A percentile compares a stretch with the other conserved stretches of the same genome.
These are phyloP conservation scores for Quercus suber DNA, from an alignment of 306 rosid genomes.

Conservation along the genomic window DNA sequence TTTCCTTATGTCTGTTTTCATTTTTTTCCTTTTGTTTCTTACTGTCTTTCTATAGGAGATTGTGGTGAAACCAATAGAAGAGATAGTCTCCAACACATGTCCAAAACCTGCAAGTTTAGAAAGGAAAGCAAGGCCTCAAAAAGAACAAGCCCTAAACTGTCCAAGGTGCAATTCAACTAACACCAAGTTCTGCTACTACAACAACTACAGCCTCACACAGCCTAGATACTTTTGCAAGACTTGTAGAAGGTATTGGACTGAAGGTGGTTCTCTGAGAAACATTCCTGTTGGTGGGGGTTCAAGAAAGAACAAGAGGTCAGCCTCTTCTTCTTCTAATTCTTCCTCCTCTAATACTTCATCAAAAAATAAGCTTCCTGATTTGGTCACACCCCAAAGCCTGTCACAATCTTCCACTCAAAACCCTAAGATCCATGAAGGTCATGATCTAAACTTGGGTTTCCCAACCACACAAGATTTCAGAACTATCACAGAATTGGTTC, in stretches of 20 bases:
- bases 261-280: conserved; percentile 81
- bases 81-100: conserved; percentile 37
- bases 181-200: conserved; percentile 87
- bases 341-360: conserved; percentile 12
- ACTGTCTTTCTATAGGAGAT: conserved; percentile 44
- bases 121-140: conserved; percentile 53
- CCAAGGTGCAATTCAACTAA: conserved; percentile 81
- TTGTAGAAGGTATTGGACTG: conserved; percentile 92
- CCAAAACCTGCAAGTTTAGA: conserved; percentile 36
- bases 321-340: conserved; percentile 21
- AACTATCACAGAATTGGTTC: conserved; percentile 32
- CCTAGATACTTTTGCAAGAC: conserved; percentile 87
- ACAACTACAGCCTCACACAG: conserved; percentile 82
- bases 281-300: conserved; percentile 89
- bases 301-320: conserved; percentile 72
- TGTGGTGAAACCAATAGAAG: conserved; percentile 64
- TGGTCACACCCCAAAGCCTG: conserved; percentile 19
- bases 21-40: neutral
- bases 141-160: conserved; percentile 67
- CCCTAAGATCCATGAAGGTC: conserved; percentile 38
- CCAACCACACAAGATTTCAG: conserved; percentile 31
- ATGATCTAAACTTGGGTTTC: conserved; percentile 63
- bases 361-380: conserved; percentile 43
- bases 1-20: neutral
- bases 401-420: conserved; percentile 19